phyloP scores from a whole-genome alignment of 495 filamentous ascomycete genomes.

The Cryomyces antarcticus region DNA sequence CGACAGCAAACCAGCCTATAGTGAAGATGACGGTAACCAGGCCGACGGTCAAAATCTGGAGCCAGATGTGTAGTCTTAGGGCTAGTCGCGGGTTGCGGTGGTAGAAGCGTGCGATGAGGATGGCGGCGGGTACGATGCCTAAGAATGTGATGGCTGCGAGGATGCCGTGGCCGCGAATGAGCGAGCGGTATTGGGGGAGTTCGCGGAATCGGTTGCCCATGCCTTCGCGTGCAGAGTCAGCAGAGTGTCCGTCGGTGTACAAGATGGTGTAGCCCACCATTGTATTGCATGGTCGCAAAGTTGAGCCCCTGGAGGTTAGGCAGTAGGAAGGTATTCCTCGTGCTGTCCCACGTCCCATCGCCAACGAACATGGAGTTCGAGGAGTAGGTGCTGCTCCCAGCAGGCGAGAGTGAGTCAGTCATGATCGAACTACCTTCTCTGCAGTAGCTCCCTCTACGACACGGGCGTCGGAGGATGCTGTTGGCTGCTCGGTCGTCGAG shows the following conservation, averaged over 20 bases:
- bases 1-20: slow-evolving; percentile 63
- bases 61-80: slow-evolving; percentile 64
- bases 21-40: slow-evolving; percentile 54
- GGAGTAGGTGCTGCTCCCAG: slow-evolving; percentile 64
- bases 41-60: slow-evolving; percentile 59
- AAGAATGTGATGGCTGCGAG: slow-evolving; percentile 79
- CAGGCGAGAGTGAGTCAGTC: not conserved
- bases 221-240: slow-evolving; percentile 26
- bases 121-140: slow-evolving; percentile 56
- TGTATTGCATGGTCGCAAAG: slow-evolving; percentile 87
- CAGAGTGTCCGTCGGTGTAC: not conserved
- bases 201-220: slow-evolving; percentile 81
- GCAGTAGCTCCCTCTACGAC: no score
- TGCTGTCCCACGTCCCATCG: slow-evolving; percentile 79
- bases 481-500: no score
- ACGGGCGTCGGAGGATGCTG: no score
- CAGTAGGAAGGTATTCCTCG: slow-evolving; percentile 67
- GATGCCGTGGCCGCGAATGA: slow-evolving; percentile 70
- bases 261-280: slow-evolving; percentile 37
- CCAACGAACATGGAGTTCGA: slow-evolving; percentile 72
- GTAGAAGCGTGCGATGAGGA: slow-evolving; percentile 62
- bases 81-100: slow-evolving; percentile 40
- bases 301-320: slow-evolving; percentile 75
- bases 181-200: slow-evolving; percentile 49
- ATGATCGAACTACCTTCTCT: no score